These are phyloP conservation scores for Amanita rubescens DNA, from an alignment of 768 basidiomycete genomes.

Conservation along the genomic window DNA sequence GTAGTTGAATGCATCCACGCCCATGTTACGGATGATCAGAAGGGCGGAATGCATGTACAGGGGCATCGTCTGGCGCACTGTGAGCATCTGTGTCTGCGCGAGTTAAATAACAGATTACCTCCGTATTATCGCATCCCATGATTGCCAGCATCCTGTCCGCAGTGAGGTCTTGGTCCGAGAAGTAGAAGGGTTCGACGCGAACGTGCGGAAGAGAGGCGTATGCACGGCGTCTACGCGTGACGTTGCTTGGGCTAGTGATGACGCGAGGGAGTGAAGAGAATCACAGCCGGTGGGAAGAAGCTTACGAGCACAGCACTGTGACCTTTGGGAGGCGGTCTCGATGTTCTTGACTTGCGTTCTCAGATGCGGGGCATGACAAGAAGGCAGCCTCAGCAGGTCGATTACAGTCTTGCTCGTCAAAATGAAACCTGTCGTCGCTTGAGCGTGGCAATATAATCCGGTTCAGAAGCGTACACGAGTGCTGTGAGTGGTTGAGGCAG, in stretches of 20 bases:
- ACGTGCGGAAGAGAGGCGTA: slow-evolving; percentile 18
- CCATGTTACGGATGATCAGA: slow-evolving; percentile 9
- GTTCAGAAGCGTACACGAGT: slow-evolving; percentile 22
- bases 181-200: slow-evolving; percentile 31
- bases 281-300: neutral
- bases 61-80: slow-evolving; percentile 9
- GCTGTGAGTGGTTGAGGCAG: slow-evolving; percentile 38
- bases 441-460: neutral
- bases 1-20: neutral
- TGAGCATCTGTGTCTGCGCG: neutral
- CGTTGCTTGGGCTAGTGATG: slow-evolving; percentile 9
- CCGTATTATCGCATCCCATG: slow-evolving; percentile 32
- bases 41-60: slow-evolving; percentile 14
- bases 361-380: slow-evolving; percentile 1
- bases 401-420: too few species aligned
- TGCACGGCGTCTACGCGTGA: slow-evolving; percentile 7
- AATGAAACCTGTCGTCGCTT: neutral
- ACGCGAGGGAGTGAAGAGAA: neutral
- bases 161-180: slow-evolving; percentile 39
- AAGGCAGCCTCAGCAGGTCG: slow-evolving; percentile 8
- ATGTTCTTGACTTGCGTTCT: neutral
- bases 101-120: neutral
- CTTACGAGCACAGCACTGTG: slow-evolving; percentile 13
- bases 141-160: slow-evolving; percentile 43
- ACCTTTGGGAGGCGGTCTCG: slow-evolving; percentile 7